phyloP scores from a whole-genome alignment of 768 basidiomycete genomes.

The Amanita fuliginea region DNA sequence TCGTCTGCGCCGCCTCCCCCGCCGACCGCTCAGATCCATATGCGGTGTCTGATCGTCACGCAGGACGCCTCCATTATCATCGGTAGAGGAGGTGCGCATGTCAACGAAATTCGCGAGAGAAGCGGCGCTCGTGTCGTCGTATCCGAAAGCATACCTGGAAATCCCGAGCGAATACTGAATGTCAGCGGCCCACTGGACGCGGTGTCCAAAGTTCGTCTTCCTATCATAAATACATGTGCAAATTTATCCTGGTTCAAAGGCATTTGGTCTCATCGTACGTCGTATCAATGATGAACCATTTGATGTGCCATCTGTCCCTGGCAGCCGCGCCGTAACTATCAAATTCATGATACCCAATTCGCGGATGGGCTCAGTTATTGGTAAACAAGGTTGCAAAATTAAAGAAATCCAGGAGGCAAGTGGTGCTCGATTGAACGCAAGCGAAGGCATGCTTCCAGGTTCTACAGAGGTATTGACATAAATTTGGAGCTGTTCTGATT shows the following conservation, averaged over 20 bases:
- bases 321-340: slow-evolving; percentile 96
- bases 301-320: slow-evolving; percentile 94
- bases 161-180: slow-evolving; percentile 97
- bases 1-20: slow-evolving; percentile 27
- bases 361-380: slow-evolving; percentile 98
- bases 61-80: slow-evolving; percentile 99
- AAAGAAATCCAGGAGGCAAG: slow-evolving; percentile 99
- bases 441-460: slow-evolving; percentile 96
- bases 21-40: slow-evolving; percentile 82
- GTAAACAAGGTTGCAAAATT: slow-evolving; percentile 95
- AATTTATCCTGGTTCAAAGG: slow-evolving; percentile 35
- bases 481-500: slow-evolving; percentile 5
- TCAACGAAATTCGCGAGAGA: slow-evolving; percentile 98
- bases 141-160: slow-evolving; percentile 96
- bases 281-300: slow-evolving; percentile 99
- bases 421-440: slow-evolving; percentile 91
- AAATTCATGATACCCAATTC: slow-evolving; percentile 99
- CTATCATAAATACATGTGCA: slow-evolving; percentile 3
- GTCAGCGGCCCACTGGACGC: slow-evolving; percentile 95
- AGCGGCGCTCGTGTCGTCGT: slow-evolving; percentile 94
- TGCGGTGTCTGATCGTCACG: slow-evolving; percentile 97
- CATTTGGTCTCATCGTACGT: slow-evolving; percentile 96
- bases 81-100: slow-evolving; percentile 89
- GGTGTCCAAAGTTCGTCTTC: slow-evolving; percentile 75
- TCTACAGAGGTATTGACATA: slow-evolving; percentile 80